Base-by-base conservation (phyloP, 1,139 yeast genomes). In the Kurtzmaniella quercitrusa region DNA sequence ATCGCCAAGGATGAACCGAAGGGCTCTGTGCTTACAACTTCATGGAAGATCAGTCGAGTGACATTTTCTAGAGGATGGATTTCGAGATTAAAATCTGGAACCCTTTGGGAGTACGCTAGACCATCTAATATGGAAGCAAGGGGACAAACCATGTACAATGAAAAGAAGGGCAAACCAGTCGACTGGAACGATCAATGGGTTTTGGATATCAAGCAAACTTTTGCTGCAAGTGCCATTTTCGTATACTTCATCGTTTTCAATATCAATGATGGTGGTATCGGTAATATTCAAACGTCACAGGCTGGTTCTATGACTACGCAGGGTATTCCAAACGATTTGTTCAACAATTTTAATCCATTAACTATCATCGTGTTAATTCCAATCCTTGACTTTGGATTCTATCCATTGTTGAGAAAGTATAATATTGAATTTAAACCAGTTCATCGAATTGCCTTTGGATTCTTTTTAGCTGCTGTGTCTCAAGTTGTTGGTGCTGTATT, bases 301-400 rank as follows among this genome's bases (percentile, higher is more conserved):
- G 82, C 87, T 38, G 83, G 82, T 44, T 74, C 84, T 26, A 78
- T 83, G 85, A 66, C 76, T 26, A 71, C 81, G 23, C 71, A 80
- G 42, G 87, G 88, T 44, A 77, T 83, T 48, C 89, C 89, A 49
- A 83, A 83, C 54, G 89, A 82, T 67, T 71, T 83, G 56, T 76
- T 82, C 59, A 77, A 74, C 59, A 82, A 80, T 50, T 79, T 84
- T 60, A 83, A 83, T 56, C 84, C 88, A 28, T 67, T 84, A 50
- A 77, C 87, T 17, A 78, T 83, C 47, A 78, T 83, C 50, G 63
- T 82, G 20, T 64, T 80, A 50, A 80, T 83, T 50, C 89, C 89
- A 45, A 66, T 83, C 45, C 70, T 79, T 53, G 86, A 83, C 55
- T 71, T 72, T 48, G 49, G 66, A 14, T 42, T 83, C 2, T 82